Base-by-base conservation (phyloP, 2,329 filamentous ascomycete genomes). In the Cordyceps cicadae region DNA sequence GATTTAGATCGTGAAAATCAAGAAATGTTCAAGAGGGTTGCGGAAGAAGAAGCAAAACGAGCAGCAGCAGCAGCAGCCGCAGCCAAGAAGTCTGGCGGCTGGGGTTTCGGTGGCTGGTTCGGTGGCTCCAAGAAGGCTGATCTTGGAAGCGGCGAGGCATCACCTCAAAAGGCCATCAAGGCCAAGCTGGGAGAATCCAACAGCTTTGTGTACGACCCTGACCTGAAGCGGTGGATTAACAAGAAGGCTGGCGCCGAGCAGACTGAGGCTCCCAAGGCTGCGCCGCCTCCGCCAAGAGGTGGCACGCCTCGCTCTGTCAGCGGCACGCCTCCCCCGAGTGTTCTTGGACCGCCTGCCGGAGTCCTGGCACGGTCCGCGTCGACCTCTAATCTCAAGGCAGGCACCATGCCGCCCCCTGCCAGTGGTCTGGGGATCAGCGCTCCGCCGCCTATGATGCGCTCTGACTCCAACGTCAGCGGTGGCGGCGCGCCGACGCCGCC, bases 171-270 rank as follows among this genome's bases (percentile, higher is more conserved):
- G 69, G 78, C 92, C n/a, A 90, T 97, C 72, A 86, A 85, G 67
- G 94, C 95, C 64, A 99, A 99, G 70, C 83, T 99, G 9, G 95
- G 93, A 63, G 95, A 99, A 73, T 86, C 94, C 70, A 96, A 86
- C 72, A 91, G 87, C 51, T 97, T 99, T 74, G 88, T 93, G 66
- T 99, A 94, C 69, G 94, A 99, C 70, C 89, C 92, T 2, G 90
- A 97, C n/a, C 82, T 96, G 57, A 95, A 96, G 78, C 92, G 94
- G 71, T 99, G 95, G 95, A 81, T 99, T 71, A 97, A 99, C 78
- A 97, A 97, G 79, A 97, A 96, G 71, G 85, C 85, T 12, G 87
- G 87, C 14, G 82, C 84, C 8, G 87, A 88, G 59, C 83, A 82
- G 49, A 76, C 76, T 9, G 77, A 81, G 29, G 77, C 82, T 3